Base-by-base conservation (phyloP, 305 asterid genomes). In the Rubia tinctorum region DNA sequence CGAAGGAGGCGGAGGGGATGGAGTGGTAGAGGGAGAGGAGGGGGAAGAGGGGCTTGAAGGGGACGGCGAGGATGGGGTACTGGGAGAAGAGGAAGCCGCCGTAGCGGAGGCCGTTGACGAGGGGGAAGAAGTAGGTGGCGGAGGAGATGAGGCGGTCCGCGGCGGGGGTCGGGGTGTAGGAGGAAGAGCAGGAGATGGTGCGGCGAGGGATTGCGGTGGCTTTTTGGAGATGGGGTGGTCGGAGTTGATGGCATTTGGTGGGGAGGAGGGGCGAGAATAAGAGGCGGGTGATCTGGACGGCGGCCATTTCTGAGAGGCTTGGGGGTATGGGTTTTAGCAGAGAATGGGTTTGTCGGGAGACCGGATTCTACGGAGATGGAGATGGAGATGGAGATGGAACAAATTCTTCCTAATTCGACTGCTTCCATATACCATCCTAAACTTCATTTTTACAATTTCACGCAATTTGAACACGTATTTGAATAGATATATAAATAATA, bases 51-150 rank as follows among this genome's bases (percentile, higher is more conserved):
- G 99, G 97, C 74, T 88, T 87, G 61, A 94, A 82, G 0, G 99
- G 97, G 20, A 79, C 58, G 37, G 96, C 91, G 20, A 91, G 75
- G 51, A 77, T 2, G 0, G 99, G 99, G 87, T 78, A 94, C 67
- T 84, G 89, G 6, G 89, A 40, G 87, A 94, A 86, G 23, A 94
- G 88, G 87, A 86, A 94, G 2, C 97, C 92, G 6, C 97, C 95
- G 84, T 94, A 94, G 56, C 90, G 95, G 75, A 94, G 82, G 79
- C 96, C 91, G 82, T 94, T 91, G 91, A 91, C 83, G 78, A 94
- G 81, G 1, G 99, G 97, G 76, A 94, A 91, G 76, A 90, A 91
- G 85, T 91, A 94, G 15, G 99, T 78, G 0, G 83, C 91, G 64
- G 95, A 90, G 65, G 99, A 91, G 65, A 94, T 89, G 7, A 91